Evolutionary conservation across 805 yeast genomes (phyloP), one percentile per base, ranked within the genome.

Genomic region (Yarrowia yakushimensis): DNA sequence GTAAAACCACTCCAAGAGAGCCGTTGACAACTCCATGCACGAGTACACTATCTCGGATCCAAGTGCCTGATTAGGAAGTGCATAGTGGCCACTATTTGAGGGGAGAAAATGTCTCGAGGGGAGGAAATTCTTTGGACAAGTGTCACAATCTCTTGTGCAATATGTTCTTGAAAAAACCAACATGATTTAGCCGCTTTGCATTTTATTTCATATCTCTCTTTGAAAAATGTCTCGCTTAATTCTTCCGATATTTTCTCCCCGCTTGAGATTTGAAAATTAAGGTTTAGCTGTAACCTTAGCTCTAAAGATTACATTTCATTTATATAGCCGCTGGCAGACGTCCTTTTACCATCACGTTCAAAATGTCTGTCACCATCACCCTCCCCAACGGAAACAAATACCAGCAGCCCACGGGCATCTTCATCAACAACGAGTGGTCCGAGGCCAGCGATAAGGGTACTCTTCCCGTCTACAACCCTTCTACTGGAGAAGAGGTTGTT

Each of bases 351-450:
- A 12, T 22, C 28, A 9, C 10, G 22, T 3, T 11, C 12, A 42
- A 15, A 66, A 75, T 75, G 52, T 17, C 65, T 3, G 77, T 78
- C 10, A 76, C 76, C 33, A 74, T 86, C 66, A 81, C 79, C 9
- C 76, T 85, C 65, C 91, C 92, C 65, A 86, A 84, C 66, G 92
- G 92, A 27, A 67, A 76, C 31, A 76, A 79, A 34, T 87, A 86
- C 71, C 79, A 83, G 59, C 96, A 88, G 77, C 97, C 97, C 69
- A 85, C 88, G 11, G 97, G 97, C 66, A 77, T 92, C 69, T 92
- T 89, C 80, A 90, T 92, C 74, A 87, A 90, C 79, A 89, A 89
- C 75, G 89, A 89, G 74, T 90, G 87, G 70, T 80, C 88, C 8
- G 74, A 76, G 33, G 81, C 82, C 62, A 82, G 81, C 62, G 78